Evolutionary conservation across 225 moss, liverwort and hornwort genomes (phyloP), one percentile per base, ranked within the genome.

Genomic region (Physcomitrium patens): DNA sequence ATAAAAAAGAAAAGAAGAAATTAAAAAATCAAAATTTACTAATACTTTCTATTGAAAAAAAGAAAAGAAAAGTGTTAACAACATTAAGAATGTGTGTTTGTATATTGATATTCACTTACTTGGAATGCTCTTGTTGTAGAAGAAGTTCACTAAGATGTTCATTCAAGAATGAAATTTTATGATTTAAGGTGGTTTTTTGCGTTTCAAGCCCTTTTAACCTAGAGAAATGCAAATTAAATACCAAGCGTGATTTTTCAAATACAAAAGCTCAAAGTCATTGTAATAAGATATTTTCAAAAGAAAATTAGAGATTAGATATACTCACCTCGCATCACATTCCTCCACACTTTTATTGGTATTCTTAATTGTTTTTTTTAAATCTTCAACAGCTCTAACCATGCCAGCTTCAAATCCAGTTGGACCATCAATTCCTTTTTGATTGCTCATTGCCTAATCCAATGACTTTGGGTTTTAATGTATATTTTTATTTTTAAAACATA

Each of bases 381-480:
- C 89, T 37, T 56, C 78, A 74, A 59, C 82, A 37, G 51, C 79
- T 65, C 89, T 82, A 6, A 88, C 60, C 0, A 93, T 82, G 31
- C 80, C 27, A 15, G 82, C 89, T 77, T 97, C 97, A 54, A 90
- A 85, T 1, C 85, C 84, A 1, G 86, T 84, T 15, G 97, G 90
- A 8, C 93, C 94, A 70, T 87, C 93, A 19, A 97, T 81, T 2
- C 92, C 94, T 78, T 91, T 94, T 12, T 13, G 77, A 45, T 81
- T 70, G 19, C 87, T 86, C 44, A 72, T 53, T 49, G 82, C 91
- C 97, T 97, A 55, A 55, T 24, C 24, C 0, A 12, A 41, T 10
- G 15, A 3, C 24, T 24, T 24, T 24, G 24, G 24, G 24, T 24
- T 24, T 56, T 42, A 65, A 0, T n/a, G n/a, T n/a, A 22, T 0